Conservation (phyloP, 108 stramenopile species). For the Mediolabrus comicus region DNA sequence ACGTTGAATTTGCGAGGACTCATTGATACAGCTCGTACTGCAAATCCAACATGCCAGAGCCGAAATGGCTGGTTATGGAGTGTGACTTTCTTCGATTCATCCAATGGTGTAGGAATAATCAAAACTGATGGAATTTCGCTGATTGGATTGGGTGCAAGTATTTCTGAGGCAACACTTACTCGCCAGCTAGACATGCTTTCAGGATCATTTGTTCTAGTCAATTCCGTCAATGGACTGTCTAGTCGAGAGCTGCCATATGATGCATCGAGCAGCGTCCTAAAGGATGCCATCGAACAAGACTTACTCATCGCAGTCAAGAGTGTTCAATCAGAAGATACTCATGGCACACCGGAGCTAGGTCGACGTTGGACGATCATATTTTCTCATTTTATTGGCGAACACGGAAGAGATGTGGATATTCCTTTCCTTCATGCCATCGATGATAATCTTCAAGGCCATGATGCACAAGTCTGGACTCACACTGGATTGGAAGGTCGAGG, state of each 20-base stretch:
- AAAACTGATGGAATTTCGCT: slow-evolving; percentile 41
- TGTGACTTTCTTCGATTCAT: slow-evolving; percentile 57
- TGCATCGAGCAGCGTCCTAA: slow-evolving; percentile 24
- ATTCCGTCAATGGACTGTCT: slow-evolving; percentile 31
- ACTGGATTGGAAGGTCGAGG: slow-evolving; percentile 41
- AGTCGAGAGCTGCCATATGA: slow-evolving; percentile 30
- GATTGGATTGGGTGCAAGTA: slow-evolving; percentile 30
- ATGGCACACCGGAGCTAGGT: slow-evolving; percentile 46
- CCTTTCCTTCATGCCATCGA: slow-evolving; percentile 33
- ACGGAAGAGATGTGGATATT: slow-evolving; percentile 29
- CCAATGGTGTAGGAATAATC: slow-evolving; percentile 17
- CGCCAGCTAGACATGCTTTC: slow-evolving; percentile 41
- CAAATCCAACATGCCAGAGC: slow-evolving; percentile 61
- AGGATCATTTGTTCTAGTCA: slow-evolving; percentile 50
- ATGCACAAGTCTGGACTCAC: slow-evolving; percentile 38
- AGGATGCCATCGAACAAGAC: slow-evolving; percentile 51
- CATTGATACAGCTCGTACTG: slow-evolving; percentile 35
- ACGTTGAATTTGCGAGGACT: slow-evolving; percentile 47
- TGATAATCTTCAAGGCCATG: slow-evolving; percentile 22
- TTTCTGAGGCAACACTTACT: slow-evolving; percentile 32
- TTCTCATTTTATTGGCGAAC: slow-evolving; percentile 30
- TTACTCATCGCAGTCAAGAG: slow-evolving; percentile 40
- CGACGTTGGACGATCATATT: slow-evolving; percentile 58
- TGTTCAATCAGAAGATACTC: slow-evolving; percentile 29
- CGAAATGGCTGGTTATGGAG: slow-evolving; percentile 67